Evolutionary conservation across 1,284 basidiomycete genomes (phyloP), one percentile per base, ranked within the genome.

Genomic region (Cryptococcus sp.): DNA sequence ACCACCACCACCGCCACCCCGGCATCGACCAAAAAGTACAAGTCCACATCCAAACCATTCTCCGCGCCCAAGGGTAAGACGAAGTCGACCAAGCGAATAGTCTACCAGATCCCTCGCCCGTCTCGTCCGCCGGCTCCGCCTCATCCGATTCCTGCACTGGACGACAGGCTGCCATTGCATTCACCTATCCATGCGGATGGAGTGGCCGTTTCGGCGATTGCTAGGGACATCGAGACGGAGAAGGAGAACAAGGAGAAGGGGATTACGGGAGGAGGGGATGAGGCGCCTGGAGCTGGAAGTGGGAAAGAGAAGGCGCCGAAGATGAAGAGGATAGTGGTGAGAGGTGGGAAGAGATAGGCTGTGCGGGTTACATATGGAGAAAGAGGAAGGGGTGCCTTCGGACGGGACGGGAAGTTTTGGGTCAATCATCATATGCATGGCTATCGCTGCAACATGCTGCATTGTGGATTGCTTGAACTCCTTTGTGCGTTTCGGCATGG

Each of bases 231-330:
- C 36, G 73, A 73, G 58, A 54, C 54, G 25, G 70, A 71, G 49
- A 71, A 69, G 53, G 73, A 73, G 53, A 54, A 56, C 36, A 68
- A 69, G 66, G 67, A 68, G 65, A 67, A 65, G 54, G 67, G 66
- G 5, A 43, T 63, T 14, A 38, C 38, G 3, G 53, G 47, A 4
- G 45, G 23, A 6, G 46, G 25, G 14, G 60, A 53, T 5, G 28
- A 31, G 28, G 14, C n/a, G n/a, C n/a, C n/a, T n/a, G 62, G 51
- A 24, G 59, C 52, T 32, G n/a, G n/a, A n/a, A 32, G 31, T 11
- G 56, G 34, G 12, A 56, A 61, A 50, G 57, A 59, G 35, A 68
- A 65, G 56, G 39, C 42, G 52, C 66, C 63, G 35, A 70, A 68
- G 60, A 65, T 68, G 63, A 70, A 69, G 67, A 59, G 61, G 52